Base-by-base conservation (phyloP, 2,329 filamentous ascomycete genomes). In the Botrytis pseudocinerea region DNA sequence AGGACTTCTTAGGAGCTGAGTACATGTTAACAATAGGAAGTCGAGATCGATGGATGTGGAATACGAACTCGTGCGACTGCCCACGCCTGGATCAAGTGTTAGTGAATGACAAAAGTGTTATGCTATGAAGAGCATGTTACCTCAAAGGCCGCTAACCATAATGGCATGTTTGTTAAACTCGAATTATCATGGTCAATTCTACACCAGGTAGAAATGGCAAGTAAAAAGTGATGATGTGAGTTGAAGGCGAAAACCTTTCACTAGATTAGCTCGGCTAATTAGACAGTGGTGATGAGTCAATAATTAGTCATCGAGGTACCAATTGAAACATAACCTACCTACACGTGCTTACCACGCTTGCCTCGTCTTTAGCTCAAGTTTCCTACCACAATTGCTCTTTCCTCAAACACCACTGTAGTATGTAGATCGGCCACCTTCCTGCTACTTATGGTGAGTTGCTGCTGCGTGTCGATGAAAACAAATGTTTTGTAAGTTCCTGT, bases 1-100 rank as follows among this genome's bases (percentile, higher is more conserved):
- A 4, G 86, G 86, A 71, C 85, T 88, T 70, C 82, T 81, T 60
- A 89, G 83, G 71, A 90, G 84, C 83, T 87, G 78, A 59, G 78
- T 71, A 54, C 70, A 73, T 38, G 71, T 72, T 59, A 70, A 60
- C 18, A 59, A 38, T 38, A 59, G 38, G 54, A 61, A 32, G 16
- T 44, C 22, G 22, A 38, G 5, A 60, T 44, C 48, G 69, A 62
- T 60, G 69, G 46, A 54, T 54, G 6, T 40, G 46, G 42, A 46
- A 62, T 68, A 73, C 73, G 62, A 76, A 80, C 79, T 75, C 75
- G 73, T 71, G 74, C 51, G 25, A 75, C 78, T 70, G 79, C 66
- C 79, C 78, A 80, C 61, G 77, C 74, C 78, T 76, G 57, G 61
- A 60, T 60, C 28, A 35, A 48, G 38, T 51, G 70, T 74, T 72